Evolutionary conservation across 140 eudicot genomes (phyloP).

Genomic region (Ambrosia hybrid): DNA sequence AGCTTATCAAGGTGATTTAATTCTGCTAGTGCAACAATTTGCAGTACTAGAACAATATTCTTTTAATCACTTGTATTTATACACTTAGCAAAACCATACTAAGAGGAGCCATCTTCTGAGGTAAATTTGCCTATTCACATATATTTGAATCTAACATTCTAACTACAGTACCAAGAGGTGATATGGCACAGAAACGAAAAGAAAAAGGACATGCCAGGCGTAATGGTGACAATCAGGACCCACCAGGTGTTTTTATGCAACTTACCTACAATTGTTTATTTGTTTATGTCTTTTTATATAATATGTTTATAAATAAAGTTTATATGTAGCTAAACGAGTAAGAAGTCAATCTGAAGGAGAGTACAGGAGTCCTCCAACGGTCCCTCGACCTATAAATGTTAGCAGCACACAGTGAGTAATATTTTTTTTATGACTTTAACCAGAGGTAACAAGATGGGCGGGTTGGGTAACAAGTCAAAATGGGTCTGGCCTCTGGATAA

Average conservation of each 20-base stretch:
- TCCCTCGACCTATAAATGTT: slow-evolving; percentile 19
- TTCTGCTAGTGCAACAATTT: background rate
- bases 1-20: too few relatives aligned
- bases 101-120: background rate
- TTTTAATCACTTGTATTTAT: slow-evolving; percentile 4
- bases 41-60: background rate
- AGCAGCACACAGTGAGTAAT: slow-evolving; percentile 28
- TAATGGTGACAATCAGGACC: background rate
- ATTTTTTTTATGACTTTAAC: background rate
- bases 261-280: background rate
- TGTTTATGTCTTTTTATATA: background rate
- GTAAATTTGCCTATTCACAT: background rate
- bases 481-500: too few relatives aligned
- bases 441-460: background rate
- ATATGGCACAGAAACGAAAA: slow-evolving; percentile 25
- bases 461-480: background rate
- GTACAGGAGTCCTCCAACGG: slow-evolving; percentile 9
- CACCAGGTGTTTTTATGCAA: slow-evolving; percentile 19
- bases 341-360: slow-evolving; percentile 22
- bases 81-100: slow-evolving; percentile 5
- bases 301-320: slow-evolving; percentile 2
- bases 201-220: background rate
- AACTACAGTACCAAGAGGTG: slow-evolving; percentile 9
- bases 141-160: slow-evolving; percentile 17
- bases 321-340: slow-evolving; percentile 26